Conservation (phyloP, 106 monocot species). For the Apostasia ramifera region DNA sequence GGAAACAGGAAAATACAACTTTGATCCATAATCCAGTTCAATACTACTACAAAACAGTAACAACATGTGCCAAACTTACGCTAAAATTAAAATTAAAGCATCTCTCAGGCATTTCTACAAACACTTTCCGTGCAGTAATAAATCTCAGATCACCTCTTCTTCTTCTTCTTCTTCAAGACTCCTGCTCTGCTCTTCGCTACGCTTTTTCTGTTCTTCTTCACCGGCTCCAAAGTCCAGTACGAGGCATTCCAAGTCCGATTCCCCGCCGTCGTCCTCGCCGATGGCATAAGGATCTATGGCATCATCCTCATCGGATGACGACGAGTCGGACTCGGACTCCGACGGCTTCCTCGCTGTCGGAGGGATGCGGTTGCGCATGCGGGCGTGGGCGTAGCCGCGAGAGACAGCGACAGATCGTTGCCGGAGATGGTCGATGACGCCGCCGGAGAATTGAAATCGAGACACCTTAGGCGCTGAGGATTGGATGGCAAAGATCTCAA, state of each 20-base stretch:
- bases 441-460: neutral
- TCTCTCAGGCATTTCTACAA: slow-evolving; percentile 2
- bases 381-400: slow-evolving; percentile 7
- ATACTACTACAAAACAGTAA: too few species aligned
- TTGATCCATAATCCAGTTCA: too few species aligned
- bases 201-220: neutral
- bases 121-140: neutral
- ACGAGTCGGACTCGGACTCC: slow-evolving; percentile 1
- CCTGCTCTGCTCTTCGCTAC: neutral
- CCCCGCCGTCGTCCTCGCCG: neutral
- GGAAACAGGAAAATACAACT: too few species aligned
- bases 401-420: neutral
- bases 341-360: neutral
- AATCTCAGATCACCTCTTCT: neutral
- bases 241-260: slow-evolving; percentile 3
- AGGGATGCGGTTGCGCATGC: slow-evolving; percentile 10
- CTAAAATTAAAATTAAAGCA: neutral
- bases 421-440: neutral
- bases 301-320: slow-evolving; percentile 1
- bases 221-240: slow-evolving; percentile 2
- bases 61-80: too few species aligned
- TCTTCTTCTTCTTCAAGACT: too few species aligned
- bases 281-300: neutral
- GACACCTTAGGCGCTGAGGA: neutral
- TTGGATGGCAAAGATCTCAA: neutral